A percentile compares a stretch with the other conserved stretches of the same genome.
Conservation (phyloP, 768 basidiomycete species). For the Suillus clintonianus region DNA sequence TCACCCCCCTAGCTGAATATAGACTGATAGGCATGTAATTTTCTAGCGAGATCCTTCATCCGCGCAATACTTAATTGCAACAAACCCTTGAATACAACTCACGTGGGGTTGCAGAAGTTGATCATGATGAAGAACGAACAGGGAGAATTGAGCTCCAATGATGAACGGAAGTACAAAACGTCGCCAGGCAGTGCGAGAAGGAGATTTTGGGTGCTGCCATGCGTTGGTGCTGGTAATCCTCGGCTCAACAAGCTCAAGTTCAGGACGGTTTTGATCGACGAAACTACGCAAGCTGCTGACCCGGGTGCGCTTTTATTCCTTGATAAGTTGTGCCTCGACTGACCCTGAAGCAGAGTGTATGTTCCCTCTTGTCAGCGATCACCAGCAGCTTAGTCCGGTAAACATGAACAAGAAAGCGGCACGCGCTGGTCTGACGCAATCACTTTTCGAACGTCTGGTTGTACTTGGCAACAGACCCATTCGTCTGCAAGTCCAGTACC, state of each 20-base stretch:
- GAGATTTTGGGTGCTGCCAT: slow-evolving; percentile 95
- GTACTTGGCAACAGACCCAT: slow-evolving; percentile 95
- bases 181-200: slow-evolving; percentile 92
- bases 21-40: too few relatives aligned
- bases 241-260: slow-evolving; percentile 97
- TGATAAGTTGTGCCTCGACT: slow-evolving; percentile 11
- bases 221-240: slow-evolving; percentile 97
- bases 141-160: slow-evolving; percentile 93
- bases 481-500: slow-evolving; percentile 98
- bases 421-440: slow-evolving; percentile 97
- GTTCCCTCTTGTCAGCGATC: slow-evolving; percentile 98
- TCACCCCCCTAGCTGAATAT: too few relatives aligned
- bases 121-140: slow-evolving; percentile 98
- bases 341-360: slow-evolving; percentile 76
- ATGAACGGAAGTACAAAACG: slow-evolving; percentile 97
- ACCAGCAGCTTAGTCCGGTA: slow-evolving; percentile 95
- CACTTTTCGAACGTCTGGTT: slow-evolving; percentile 96
- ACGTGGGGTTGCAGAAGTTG: slow-evolving; percentile 96
- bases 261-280: slow-evolving; percentile 96
- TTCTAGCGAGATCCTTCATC: too few relatives aligned
- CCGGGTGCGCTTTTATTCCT: slow-evolving; percentile 58
- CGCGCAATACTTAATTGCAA: too few relatives aligned
- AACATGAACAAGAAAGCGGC: slow-evolving; percentile 99
- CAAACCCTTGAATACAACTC: slow-evolving; percentile 58
- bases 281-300: slow-evolving; percentile 97